phyloP scores from a whole-genome alignment of 768 basidiomycete genomes.

The Megacollybia marginata region DNA sequence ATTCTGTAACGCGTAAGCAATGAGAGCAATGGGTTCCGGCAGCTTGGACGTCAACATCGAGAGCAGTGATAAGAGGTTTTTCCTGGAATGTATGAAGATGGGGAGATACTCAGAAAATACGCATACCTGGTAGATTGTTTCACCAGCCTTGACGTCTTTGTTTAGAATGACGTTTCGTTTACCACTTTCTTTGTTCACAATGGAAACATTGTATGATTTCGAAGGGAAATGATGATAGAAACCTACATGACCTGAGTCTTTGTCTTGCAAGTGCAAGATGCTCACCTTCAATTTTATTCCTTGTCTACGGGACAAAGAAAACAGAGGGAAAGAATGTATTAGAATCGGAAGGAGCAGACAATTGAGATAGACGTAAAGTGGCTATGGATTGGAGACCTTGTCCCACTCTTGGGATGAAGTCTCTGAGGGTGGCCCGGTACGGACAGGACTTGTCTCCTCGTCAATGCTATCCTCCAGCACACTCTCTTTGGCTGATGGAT shows the following conservation, averaged over 20 bases:
- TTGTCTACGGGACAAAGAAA: constrained; percentile 38
- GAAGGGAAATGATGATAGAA: constrained; percentile 78
- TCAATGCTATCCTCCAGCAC: constrained; percentile 38
- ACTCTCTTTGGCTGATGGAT: constrained; percentile 20
- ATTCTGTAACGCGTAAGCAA: constrained; percentile 56
- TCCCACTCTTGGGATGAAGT: constrained; percentile 91
- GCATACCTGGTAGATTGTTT: constrained; percentile 76
- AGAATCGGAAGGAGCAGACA: constrained; percentile 33
- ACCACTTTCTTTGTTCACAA: constrained; percentile 31
- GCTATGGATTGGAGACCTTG: constrained; percentile 62
- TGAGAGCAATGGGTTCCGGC: constrained; percentile 66
- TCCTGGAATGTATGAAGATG: constrained; percentile 40
- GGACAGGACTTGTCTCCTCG: constrained; percentile 51
- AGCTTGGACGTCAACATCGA: constrained; percentile 66
- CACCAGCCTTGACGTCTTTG: constrained; percentile 63
- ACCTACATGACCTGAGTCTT: constrained; percentile 29
- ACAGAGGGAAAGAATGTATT: constrained; percentile 43
- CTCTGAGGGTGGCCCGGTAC: constrained; percentile 72
- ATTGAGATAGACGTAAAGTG: constrained; percentile 4
- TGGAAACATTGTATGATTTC: constrained; percentile 59
- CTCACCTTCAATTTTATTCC: constrained; percentile 72
- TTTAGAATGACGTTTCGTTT: constrained; percentile 51
- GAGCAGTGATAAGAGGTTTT: constrained; percentile 58
- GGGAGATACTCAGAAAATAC: background rate
- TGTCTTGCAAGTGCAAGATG: constrained; percentile 4